A percentile compares a stretch with the other conserved stretches of the same genome.
Evolutionary conservation across 2,329 filamentous ascomycete genomes (phyloP).

Genomic region (Arachnomyces sp.): DNA sequence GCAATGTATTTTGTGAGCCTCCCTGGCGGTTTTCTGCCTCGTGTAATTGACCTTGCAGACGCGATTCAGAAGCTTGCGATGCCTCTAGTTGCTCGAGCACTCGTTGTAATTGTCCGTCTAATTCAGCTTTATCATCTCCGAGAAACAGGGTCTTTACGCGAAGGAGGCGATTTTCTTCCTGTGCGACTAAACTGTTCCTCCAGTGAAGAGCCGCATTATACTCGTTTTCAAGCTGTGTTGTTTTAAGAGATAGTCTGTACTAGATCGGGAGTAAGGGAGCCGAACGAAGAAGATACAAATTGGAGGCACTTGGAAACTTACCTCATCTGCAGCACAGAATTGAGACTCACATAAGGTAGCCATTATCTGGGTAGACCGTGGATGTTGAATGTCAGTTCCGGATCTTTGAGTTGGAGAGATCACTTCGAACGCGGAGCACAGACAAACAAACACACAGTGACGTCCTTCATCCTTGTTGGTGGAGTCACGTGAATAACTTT

Average conservation of each 20-base stretch:
- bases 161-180: constrained; percentile 64
- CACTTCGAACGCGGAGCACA: constrained; percentile 8
- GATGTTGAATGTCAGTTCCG: no score
- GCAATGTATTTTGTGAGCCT: constrained; percentile 26
- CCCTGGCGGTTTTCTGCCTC: constrained; percentile 40
- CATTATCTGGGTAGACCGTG: constrained; percentile 1
- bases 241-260: constrained; percentile 43
- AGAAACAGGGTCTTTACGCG: constrained; percentile 62
- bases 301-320: constrained; percentile 4
- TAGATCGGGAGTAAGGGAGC: constrained; percentile 5
- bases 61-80: constrained; percentile 36
- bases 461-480: no score
- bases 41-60: constrained; percentile 41
- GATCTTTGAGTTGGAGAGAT: no score
- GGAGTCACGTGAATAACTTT: no score
- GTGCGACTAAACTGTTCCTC: constrained; percentile 60
- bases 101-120: constrained; percentile 55
- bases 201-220: constrained; percentile 59
- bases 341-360: constrained; percentile 2
- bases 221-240: constrained; percentile 55
- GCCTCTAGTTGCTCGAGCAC: constrained; percentile 49
- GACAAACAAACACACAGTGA: constrained; percentile 5
- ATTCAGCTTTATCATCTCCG: constrained; percentile 62
- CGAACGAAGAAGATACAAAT: no score
- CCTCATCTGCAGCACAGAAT: constrained; percentile 16